phyloP scores from a whole-genome alignment of 1,284 basidiomycete genomes.

The Apiotrichum veenhuisii region DNA sequence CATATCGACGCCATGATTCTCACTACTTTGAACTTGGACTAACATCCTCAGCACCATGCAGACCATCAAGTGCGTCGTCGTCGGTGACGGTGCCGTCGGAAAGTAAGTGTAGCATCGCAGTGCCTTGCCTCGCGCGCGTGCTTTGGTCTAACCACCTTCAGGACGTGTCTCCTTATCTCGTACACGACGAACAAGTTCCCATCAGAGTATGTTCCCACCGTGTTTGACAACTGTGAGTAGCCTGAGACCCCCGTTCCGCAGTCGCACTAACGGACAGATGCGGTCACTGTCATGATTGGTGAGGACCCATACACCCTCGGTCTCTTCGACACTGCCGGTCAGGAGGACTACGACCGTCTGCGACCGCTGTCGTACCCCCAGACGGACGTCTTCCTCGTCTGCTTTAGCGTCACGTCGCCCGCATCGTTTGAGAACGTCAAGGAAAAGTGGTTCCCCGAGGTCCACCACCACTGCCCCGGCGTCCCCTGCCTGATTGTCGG shows the following conservation, averaged over 20 bases:
- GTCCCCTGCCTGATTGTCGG: slow-evolving; percentile 98
- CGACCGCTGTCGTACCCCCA: slow-evolving; percentile 98
- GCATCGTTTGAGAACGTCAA: slow-evolving; percentile 99
- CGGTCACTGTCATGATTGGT: slow-evolving; percentile 99
- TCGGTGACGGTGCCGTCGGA: slow-evolving; percentile 99
- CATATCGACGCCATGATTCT: too few relatives aligned
- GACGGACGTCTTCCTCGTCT: slow-evolving; percentile 99
- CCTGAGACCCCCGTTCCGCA: slow-evolving; percentile 9
- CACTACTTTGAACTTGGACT: not conserved
- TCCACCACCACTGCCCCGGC: slow-evolving; percentile 99
- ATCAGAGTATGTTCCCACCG: slow-evolving; percentile 98
- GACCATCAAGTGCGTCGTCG: slow-evolving; percentile 97
- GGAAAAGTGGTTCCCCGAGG: slow-evolving; percentile 99
- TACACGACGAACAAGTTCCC: slow-evolving; percentile 99
- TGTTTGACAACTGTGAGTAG: slow-evolving; percentile 56
- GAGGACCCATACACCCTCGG: slow-evolving; percentile 99
- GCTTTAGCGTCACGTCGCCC: slow-evolving; percentile 97
- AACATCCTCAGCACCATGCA: slow-evolving; percentile 61
- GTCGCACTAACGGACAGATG: slow-evolving; percentile 62
- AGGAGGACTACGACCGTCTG: slow-evolving; percentile 99
- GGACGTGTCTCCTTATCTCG: slow-evolving; percentile 98
- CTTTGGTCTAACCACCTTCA: slow-evolving; percentile 18
- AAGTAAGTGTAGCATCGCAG: slow-evolving; percentile 57
- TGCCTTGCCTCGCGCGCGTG: not conserved
- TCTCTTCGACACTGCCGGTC: slow-evolving; percentile 97